phyloP scores from a whole-genome alignment of 108 stramenopile species.

The Conticribra guillardii region DNA sequence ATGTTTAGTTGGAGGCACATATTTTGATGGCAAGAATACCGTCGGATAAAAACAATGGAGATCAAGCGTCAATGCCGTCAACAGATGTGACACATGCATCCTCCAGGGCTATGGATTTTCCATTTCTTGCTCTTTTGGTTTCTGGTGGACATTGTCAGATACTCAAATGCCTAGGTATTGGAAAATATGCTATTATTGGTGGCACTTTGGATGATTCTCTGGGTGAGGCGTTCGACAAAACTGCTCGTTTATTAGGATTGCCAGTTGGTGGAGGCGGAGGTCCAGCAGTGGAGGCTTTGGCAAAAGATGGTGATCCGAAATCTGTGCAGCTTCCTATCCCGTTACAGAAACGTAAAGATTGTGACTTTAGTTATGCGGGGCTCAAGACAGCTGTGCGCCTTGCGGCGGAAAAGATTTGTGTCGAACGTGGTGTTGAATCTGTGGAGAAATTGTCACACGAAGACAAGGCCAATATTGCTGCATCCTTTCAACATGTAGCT shows the following conservation, averaged over 20 bases:
- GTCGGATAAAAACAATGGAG: conserved; percentile 30
- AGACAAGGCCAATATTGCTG: conserved; percentile 88
- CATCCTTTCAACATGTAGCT: conserved; percentile 93
- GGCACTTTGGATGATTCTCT: conserved; percentile 96
- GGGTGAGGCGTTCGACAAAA: conserved; percentile 94
- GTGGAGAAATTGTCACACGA: conserved; percentile 50
- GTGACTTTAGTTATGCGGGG: conserved; percentile 95
- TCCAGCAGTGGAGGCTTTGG: conserved; percentile 91
- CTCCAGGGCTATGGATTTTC: conserved; percentile 77
- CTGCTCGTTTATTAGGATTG: conserved; percentile 90
- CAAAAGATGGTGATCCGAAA: conserved; percentile 80
- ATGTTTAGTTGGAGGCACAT: conserved; percentile 85
- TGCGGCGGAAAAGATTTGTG: conserved; percentile 64
- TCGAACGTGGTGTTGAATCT: conserved; percentile 58
- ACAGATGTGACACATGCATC: conserved; percentile 11
- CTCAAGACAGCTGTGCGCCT: conserved; percentile 91
- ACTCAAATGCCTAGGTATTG: conserved; percentile 87
- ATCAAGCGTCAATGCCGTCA: background rate
- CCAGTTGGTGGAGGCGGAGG: conserved; percentile 93
- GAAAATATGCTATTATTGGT: conserved; percentile 83
- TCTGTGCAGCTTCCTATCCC: conserved; percentile 85
- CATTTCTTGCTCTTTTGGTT: conserved; percentile 94
- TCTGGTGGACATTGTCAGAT: conserved; percentile 97
- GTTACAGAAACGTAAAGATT: conserved; percentile 85
- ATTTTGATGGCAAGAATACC: conserved; percentile 92